Evolutionary conservation across 106 monocot species (phyloP), one percentile per base, ranked within the genome.

Genomic region (Platanthera guangdongensis): DNA sequence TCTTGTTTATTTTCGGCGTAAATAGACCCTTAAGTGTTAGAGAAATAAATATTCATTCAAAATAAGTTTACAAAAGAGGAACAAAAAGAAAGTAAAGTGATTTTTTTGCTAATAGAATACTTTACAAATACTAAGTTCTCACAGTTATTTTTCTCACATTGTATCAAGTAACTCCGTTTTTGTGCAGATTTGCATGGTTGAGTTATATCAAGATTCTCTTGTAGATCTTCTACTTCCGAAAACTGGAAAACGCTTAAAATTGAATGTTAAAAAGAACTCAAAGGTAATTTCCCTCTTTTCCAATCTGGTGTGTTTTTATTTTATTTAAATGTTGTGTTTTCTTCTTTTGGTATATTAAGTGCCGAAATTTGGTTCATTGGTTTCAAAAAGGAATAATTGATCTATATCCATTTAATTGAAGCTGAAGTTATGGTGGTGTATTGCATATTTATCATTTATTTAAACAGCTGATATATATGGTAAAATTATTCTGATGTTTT

Each of bases 181-280:
- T 80, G 74, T 79, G 79, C 85, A 96, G 96, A 89, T 74, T 11
- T 96, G 93, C 77, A 96, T 97, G 96, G 91, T 94, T 18, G 96
- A 97, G 70, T 78, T 97, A 50, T 97, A 97, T 83, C 96, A 97
- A 85, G 96, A 97, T 75, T 91, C 77, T 54, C 86, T 97, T 46
- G 87, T 97, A 49, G 96, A 97, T 80, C 85, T 97, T n/a, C 80
- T 97, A n/a, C 77, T 97, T 57, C 89, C 93, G 9, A 97, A 85
- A 84, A 86, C 85, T 82, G 81, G 87, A 72, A 91, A 86, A 65
- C 91, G 83, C 8, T 63, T 71, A 47, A 97, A 84, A 74, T 80
- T 97, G 30, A 90, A 97, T 16, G 91, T 97, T 18, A 97, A 93
- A 78, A 97, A 93, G 72, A 93, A 97, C 50, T 84, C 87, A 51